A percentile compares a stretch with the other conserved stretches of the same genome.
phyloP scores from a whole-genome alignment of 2,329 filamentous ascomycete genomes.

The Fusarium sp. region DNA sequence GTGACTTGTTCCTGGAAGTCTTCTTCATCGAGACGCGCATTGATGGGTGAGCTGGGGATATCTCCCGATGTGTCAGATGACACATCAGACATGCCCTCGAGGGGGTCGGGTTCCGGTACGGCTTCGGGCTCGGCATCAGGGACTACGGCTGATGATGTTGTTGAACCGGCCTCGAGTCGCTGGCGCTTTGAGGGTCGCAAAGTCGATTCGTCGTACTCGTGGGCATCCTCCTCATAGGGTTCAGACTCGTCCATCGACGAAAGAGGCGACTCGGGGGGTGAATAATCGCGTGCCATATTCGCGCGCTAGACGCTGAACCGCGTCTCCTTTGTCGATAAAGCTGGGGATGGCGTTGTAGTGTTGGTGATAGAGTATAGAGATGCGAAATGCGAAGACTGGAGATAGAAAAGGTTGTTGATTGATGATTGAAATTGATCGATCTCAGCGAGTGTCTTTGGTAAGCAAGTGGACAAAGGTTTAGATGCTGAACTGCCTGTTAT shows the following conservation, averaged over 20 bases:
- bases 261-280: conserved; percentile 62
- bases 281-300: conserved; percentile 56
- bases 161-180: conserved; percentile 62
- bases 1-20: conserved; percentile 85
- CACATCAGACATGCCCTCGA: conserved; percentile 77
- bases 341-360: conserved; percentile 12
- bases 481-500: conserved; percentile 19
- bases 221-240: conserved; percentile 62
- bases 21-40: conserved; percentile 79
- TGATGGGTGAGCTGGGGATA: conserved; percentile 78
- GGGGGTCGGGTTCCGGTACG: conserved; percentile 65
- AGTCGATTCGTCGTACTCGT: conserved; percentile 60
- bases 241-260: conserved; percentile 64
- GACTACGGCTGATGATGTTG: conserved; percentile 61
- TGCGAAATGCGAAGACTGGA: background rate
- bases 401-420: background rate
- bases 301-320: conserved; percentile 43
- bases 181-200: conserved; percentile 64
- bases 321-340: conserved; percentile 40
- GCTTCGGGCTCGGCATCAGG: conserved; percentile 61
- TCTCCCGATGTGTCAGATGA: conserved; percentile 93
- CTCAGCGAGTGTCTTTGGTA: conserved; percentile 12
- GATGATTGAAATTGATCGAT: conserved; percentile 9
- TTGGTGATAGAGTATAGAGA: background rate
- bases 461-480: conserved; percentile 21